Evolutionary conservation across 2,329 filamentous ascomycete species (phyloP), one percentile per base, ranked within the genome.

Genomic region (Leptographium galeiforme): DNA sequence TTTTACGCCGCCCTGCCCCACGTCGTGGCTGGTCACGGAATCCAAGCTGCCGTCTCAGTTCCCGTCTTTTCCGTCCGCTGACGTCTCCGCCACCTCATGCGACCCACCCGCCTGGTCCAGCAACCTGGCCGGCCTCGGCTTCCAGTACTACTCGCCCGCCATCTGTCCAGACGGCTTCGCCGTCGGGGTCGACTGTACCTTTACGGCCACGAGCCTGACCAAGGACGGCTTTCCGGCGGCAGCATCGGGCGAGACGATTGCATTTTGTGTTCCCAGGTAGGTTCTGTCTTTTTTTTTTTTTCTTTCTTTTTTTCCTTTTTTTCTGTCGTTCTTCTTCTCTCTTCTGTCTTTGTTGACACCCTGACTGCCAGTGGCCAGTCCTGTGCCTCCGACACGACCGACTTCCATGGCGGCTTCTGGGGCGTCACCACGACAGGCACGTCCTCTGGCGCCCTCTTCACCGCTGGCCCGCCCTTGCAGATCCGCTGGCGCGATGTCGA

Each of bases 361-460:
- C 47, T 47, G n/a, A 55, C 51, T 8, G 0, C 48, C 48, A 67
- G 63, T 18, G 69, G 68, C 11, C 64, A 67, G 49, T 61, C 63
- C 4, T 72, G 70, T 56, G 69, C 68, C 2, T 67, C 68, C 2
- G 70, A 72, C 51, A 67, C 65, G 7, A 65, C 67, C 5, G 67
- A 70, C 52, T 70, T 66, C 49, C 64, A 64, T 3, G 68, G 68
- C 8, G 68, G 68, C 33, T 61, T 69, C 49, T 70, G 68, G 67
- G 68, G 67, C 7, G 64, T 65, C 41, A 53, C 51, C 13, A 58
- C 51, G 41, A 60, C 59, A 6, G 59, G 57, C 5, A 60, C 60
- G 3, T 56, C 55, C 0, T 18, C 47, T 6, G 56, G 50, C 3
- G 59, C 58, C 5, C 19, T 50, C 6, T 57, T 64, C 11, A 68